Evolutionary conservation across 2,329 filamentous ascomycete species (phyloP).

Genomic region (Salinomyces thailandicus): DNA sequence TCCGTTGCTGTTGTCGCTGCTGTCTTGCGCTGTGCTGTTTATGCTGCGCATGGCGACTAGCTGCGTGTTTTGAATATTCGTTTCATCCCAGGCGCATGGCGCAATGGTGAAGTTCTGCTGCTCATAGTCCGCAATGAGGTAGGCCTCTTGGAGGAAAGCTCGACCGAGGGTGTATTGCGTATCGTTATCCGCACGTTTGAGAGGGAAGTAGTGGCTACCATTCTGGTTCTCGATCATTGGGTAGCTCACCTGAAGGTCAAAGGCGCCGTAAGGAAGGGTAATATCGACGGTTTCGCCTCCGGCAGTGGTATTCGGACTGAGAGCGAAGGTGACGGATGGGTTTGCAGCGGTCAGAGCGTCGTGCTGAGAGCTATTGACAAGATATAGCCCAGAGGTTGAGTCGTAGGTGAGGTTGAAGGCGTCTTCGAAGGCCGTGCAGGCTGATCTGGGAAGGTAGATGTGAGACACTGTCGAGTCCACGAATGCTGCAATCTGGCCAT

Average conservation of each 20-base stretch:
- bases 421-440: conserved; percentile 27
- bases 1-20: conserved; percentile 5
- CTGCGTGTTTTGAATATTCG: conserved; percentile 12
- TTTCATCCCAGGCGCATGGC: conserved; percentile 24
- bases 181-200: conserved; percentile 23
- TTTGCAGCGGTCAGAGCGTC: conserved; percentile 16
- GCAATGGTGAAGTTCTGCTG: conserved; percentile 27
- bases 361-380: conserved; percentile 26
- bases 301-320: conserved; percentile 16
- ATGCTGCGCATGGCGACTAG: conserved; percentile 23
- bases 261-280: conserved; percentile 27
- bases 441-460: conserved; percentile 48
- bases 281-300: conserved; percentile 23
- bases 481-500: conserved; percentile 31
- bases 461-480: conserved; percentile 57
- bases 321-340: conserved; percentile 26
- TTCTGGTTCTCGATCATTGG: conserved; percentile 22
- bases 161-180: conserved; percentile 29
- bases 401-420: conserved; percentile 28
- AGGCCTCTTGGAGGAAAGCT: conserved; percentile 30
- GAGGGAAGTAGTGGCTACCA: conserved; percentile 25
- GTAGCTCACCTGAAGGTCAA: conserved; percentile 23
- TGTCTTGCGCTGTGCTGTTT: conserved; percentile 8
- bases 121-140: conserved; percentile 29
- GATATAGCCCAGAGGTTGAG: conserved; percentile 20